phyloP scores from a whole-genome alignment of 2,329 filamentous ascomycete species.

The Hypoxylon sp. region DNA sequence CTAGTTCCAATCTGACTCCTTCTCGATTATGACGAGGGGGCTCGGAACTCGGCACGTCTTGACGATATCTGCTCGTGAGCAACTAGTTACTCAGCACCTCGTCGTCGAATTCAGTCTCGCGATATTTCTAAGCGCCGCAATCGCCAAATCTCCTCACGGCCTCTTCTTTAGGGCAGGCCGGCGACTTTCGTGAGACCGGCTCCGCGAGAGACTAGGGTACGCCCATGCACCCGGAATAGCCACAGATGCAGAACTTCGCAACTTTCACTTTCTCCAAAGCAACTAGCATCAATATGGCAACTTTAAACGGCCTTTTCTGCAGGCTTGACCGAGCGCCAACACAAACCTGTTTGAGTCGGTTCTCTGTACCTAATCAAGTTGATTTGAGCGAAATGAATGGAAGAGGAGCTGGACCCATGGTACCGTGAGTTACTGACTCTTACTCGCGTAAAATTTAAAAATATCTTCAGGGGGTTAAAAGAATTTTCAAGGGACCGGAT shows the following conservation, averaged over 20 bases:
- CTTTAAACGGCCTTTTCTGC: neutral
- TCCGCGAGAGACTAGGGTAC: neutral
- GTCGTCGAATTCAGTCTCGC: neutral
- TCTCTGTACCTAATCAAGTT: neutral
- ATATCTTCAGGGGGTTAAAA: neutral
- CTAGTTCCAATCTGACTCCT: neutral
- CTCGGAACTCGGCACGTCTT: neutral
- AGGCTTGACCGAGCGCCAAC: neutral
- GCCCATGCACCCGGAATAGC: neutral
- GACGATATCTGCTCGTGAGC: neutral
- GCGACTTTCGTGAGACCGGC: neutral
- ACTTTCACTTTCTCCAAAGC: neutral
- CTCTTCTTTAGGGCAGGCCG: neutral
- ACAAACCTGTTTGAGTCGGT: neutral
- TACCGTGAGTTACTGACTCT: neutral
- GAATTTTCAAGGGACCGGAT: neutral
- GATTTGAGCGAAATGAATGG: neutral
- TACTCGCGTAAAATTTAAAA: neutral
- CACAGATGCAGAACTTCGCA: neutral
- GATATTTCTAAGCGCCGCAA: neutral
- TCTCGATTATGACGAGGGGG: neutral
- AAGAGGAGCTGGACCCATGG: neutral
- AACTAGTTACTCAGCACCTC: conserved; percentile 1
- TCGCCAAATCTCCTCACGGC: neutral
- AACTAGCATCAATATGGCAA: conserved; percentile 1